Evolutionary conservation across 1,284 basidiomycete genomes (phyloP).

Genomic region (Sanguinoderma infundibulare): DNA sequence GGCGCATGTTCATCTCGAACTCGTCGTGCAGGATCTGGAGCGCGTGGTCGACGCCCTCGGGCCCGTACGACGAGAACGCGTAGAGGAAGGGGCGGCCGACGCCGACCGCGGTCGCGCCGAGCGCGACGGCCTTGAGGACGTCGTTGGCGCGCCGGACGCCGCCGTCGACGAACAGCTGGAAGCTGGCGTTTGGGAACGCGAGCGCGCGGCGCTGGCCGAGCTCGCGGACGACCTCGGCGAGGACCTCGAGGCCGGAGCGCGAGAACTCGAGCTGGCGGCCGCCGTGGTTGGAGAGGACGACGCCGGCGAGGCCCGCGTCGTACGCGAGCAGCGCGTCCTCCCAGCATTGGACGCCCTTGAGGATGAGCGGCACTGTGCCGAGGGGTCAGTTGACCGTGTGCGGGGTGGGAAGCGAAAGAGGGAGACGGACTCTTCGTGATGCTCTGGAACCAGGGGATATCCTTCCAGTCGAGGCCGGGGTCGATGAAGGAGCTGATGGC

Average conservation of each 20-base stretch:
- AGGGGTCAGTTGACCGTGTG: background rate
- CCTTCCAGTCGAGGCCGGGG: conserved; percentile 86
- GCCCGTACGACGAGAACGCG: conserved; percentile 86
- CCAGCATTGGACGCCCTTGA: conserved; percentile 92
- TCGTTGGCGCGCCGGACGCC: conserved; percentile 92
- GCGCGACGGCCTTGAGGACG: conserved; percentile 89
- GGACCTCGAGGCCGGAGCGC: conserved; percentile 85
- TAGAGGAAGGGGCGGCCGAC: conserved; percentile 86
- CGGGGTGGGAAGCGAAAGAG: background rate
- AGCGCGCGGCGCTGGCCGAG: conserved; percentile 72
- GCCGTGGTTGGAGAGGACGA: conserved; percentile 90
- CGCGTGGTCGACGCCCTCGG: conserved; percentile 78
- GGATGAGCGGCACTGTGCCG: conserved; percentile 84
- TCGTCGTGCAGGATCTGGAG: conserved; percentile 86
- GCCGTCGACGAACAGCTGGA: conserved; percentile 92
- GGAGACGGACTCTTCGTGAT: conserved; percentile 80
- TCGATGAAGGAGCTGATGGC: conserved; percentile 83
- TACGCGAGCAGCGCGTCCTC: conserved; percentile 83
- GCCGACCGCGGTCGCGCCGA: conserved; percentile 89
- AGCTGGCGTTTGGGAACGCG: conserved; percentile 75
- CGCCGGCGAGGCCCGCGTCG: conserved; percentile 87
- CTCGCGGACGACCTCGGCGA: conserved; percentile 84
- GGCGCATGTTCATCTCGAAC: conserved; percentile 90
- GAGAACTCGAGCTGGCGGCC: conserved; percentile 91
- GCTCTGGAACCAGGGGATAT: conserved; percentile 86